Evolutionary conservation across 805 yeast genomes (phyloP).

Genomic region (Peterozyma xylosa): DNA sequence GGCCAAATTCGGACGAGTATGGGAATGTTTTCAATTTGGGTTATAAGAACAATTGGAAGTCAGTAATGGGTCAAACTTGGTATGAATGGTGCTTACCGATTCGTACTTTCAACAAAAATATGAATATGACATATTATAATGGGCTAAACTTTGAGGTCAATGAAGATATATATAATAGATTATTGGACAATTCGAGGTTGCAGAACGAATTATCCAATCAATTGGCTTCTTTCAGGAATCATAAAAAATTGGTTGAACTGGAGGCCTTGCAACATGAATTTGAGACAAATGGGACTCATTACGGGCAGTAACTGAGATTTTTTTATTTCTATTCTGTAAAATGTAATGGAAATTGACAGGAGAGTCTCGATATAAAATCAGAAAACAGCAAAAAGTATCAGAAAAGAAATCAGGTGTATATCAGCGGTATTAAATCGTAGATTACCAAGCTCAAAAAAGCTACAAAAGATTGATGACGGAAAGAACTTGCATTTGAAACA

Average conservation of each 20-base stretch:
- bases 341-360: no score
- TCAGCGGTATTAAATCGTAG: no score
- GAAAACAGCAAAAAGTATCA: no score
- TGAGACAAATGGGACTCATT: no score
- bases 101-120: conserved; percentile 13
- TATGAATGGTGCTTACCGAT: conserved; percentile 67
- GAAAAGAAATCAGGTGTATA: no score
- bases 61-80: conserved; percentile 67
- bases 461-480: no score
- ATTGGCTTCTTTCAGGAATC: conserved; percentile 18
- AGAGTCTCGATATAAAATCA: no score
- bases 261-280: no score
- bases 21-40: conserved; percentile 82
- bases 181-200: conserved; percentile 31
- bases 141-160: conserved; percentile 50
- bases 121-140: conserved; percentile 22
- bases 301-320: no score
- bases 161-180: conserved; percentile 30
- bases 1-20: conserved; percentile 33
- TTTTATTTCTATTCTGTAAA: no score
- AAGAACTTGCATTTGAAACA: no score
- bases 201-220: conserved; percentile 40
- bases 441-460: no score
- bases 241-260: conserved; percentile 11
- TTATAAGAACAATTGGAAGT: conserved; percentile 46